phyloP scores from a whole-genome alignment of 768 basidiomycete genomes.

The Suillus subalutaceus region DNA sequence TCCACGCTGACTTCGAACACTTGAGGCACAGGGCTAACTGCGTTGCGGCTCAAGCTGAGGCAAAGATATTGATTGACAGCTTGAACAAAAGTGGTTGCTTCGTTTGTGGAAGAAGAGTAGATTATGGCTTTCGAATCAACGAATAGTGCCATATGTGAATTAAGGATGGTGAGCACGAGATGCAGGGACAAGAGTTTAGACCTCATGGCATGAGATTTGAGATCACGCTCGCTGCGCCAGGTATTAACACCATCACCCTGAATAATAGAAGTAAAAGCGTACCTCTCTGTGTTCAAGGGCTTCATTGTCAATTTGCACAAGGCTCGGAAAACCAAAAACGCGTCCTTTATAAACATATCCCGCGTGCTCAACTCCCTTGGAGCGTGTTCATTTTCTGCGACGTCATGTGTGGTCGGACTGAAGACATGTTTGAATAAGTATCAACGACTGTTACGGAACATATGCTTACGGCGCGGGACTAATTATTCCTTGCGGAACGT shows the following conservation, averaged over 20 bases:
- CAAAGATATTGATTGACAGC: constrained; percentile 97
- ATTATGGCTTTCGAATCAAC: constrained; percentile 89
- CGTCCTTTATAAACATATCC: constrained; percentile 95
- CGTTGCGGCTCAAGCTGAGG: constrained; percentile 89
- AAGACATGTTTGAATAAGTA: neutral
- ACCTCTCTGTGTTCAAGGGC: constrained; percentile 93
- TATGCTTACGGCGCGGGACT: neutral
- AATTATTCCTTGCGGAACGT: neutral
- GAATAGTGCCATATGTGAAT: constrained; percentile 89
- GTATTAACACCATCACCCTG: constrained; percentile 18
- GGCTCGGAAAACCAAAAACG: constrained; percentile 96
- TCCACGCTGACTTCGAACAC: constrained; percentile 98
- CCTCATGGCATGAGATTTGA: constrained; percentile 96
- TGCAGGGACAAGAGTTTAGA: constrained; percentile 94
- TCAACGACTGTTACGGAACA: neutral
- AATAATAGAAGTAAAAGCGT: constrained; percentile 19
- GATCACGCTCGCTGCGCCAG: constrained; percentile 80
- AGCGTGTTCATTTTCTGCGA: constrained; percentile 21
- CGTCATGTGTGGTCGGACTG: neutral
- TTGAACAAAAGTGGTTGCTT: constrained; percentile 88
- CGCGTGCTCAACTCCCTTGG: constrained; percentile 64
- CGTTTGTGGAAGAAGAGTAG: constrained; percentile 86
- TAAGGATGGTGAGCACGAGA: constrained; percentile 88
- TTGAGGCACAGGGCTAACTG: constrained; percentile 92
- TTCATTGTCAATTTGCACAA: constrained; percentile 99